phyloP scores from a whole-genome alignment of 2,329 filamentous ascomycete species.

The Biscogniauxia mediterranea region DNA sequence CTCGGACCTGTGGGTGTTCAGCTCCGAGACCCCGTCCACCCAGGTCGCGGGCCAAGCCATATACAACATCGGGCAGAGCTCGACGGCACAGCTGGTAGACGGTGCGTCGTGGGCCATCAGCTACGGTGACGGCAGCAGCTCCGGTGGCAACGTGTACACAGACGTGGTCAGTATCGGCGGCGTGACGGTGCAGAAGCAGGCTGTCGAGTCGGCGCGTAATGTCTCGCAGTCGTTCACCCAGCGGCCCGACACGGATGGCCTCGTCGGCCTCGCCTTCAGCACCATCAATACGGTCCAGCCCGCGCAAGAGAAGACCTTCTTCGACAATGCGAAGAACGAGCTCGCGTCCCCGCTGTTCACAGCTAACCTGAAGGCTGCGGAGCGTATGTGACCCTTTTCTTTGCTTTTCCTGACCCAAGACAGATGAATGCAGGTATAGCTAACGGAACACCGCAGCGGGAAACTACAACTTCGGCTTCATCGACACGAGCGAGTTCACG shows the following conservation, averaged over 20 bases:
- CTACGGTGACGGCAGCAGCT: slow-evolving; percentile 44
- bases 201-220: slow-evolving; percentile 41
- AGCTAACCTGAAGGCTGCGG: slow-evolving; percentile 40
- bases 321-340: slow-evolving; percentile 35
- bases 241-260: slow-evolving; percentile 39
- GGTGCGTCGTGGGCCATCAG: slow-evolving; percentile 41
- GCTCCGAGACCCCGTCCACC: slow-evolving; percentile 31
- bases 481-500: slow-evolving; percentile 56
- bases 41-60: slow-evolving; percentile 38
- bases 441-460: slow-evolving; percentile 24
- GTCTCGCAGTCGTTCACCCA: slow-evolving; percentile 41
- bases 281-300: slow-evolving; percentile 43
- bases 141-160: slow-evolving; percentile 42
- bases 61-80: slow-evolving; percentile 41
- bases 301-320: slow-evolving; percentile 41
- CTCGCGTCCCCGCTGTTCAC: slow-evolving; percentile 53
- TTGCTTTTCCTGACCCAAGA: not conserved
- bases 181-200: slow-evolving; percentile 39
- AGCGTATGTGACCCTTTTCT: slow-evolving; percentile 27
- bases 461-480: slow-evolving; percentile 42
- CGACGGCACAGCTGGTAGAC: slow-evolving; percentile 35
- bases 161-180: slow-evolving; percentile 44
- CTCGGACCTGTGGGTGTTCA: slow-evolving; percentile 49
- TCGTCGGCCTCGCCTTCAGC: slow-evolving; percentile 45
- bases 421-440: not conserved